These are phyloP conservation scores for Picochlorum sp. DNA, from an alignment of 139 green algal genomes.

Conservation along the genomic window DNA sequence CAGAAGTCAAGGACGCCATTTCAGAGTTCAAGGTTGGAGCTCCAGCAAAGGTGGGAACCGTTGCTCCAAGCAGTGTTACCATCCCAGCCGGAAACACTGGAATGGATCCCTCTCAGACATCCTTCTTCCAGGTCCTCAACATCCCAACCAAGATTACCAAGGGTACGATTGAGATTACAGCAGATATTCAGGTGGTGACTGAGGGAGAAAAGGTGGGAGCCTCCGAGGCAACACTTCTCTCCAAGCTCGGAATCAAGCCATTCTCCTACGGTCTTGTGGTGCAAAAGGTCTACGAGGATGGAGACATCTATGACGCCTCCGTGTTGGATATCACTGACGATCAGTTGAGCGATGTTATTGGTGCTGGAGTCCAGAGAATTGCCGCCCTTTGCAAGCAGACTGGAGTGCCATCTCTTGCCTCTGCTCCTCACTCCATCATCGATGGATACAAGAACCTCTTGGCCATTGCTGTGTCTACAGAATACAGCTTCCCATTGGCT, in stretches of 20 bases:
- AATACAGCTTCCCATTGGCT: conserved; percentile 91
- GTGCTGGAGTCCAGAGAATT: conserved; percentile 68
- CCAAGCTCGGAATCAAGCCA: conserved; percentile 97
- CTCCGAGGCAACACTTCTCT: conserved; percentile 96
- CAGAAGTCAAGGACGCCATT: conserved; percentile 69
- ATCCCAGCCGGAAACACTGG: conserved; percentile 85
- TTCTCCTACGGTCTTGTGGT: conserved; percentile 92
- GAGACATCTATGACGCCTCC: conserved; percentile 66
- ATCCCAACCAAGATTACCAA: conserved; percentile 99
- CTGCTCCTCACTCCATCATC: conserved; percentile 88
- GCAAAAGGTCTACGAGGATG: conserved; percentile 80
- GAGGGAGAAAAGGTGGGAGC: conserved; percentile 77
- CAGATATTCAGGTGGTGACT: conserved; percentile 82
- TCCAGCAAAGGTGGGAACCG: conserved; percentile 79
- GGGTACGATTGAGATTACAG: conserved; percentile 93
- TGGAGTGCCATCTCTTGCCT: conserved; percentile 81
- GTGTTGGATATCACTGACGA: conserved; percentile 96
- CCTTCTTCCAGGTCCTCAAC: conserved; percentile 98
- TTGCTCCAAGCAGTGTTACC: conserved; percentile 83
- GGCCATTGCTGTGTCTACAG: conserved; percentile 75
- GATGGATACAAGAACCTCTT: conserved; percentile 99
- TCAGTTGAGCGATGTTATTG: conserved; percentile 58
- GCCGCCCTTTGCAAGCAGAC: conserved; percentile 76
- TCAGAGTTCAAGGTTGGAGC: conserved; percentile 86
- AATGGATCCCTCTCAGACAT: conserved; percentile 98